phyloP scores from a whole-genome alignment of 2,329 filamentous ascomycete genomes.

The Colletotrichum kahawae region DNA sequence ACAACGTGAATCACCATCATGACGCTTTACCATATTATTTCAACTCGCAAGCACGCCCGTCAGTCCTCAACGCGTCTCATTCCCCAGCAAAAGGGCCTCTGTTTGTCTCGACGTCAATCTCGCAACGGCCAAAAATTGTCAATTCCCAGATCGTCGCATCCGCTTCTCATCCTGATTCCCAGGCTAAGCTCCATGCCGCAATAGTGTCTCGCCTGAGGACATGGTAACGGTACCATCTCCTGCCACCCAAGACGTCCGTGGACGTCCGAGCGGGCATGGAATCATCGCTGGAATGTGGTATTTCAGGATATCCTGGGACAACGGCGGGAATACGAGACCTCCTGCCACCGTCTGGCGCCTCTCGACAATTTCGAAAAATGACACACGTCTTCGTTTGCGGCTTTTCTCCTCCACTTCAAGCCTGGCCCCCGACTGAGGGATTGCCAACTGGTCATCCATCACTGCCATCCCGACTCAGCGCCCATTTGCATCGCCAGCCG shows the following conservation, averaged over 20 bases:
- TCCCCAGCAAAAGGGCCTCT: neutral
- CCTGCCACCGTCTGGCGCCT: neutral
- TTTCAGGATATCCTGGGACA: constrained; percentile 6
- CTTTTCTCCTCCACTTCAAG: neutral
- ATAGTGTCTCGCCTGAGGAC: neutral
- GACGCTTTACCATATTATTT: neutral
- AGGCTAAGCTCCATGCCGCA: neutral
- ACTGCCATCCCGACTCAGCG: neutral
- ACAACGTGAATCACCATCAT: neutral
- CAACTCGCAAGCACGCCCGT: neutral
- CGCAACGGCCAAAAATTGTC: neutral
- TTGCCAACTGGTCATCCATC: neutral
- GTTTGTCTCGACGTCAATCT: neutral
- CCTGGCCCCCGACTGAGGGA: neutral
- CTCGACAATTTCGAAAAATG: neutral
- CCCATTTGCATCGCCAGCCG: neutral
- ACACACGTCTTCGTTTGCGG: neutral
- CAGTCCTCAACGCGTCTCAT: neutral
- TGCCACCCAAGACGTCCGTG: constrained; percentile 2
- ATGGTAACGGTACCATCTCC: neutral
- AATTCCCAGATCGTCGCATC: neutral
- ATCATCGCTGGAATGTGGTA: constrained; percentile 1
- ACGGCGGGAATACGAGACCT: neutral
- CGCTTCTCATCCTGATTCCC: neutral
- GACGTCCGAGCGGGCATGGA: constrained; percentile 1